These are phyloP conservation scores for Eucalyptus tenuipes DNA, from an alignment of 345 rosid genomes.

Conservation along the genomic window DNA sequence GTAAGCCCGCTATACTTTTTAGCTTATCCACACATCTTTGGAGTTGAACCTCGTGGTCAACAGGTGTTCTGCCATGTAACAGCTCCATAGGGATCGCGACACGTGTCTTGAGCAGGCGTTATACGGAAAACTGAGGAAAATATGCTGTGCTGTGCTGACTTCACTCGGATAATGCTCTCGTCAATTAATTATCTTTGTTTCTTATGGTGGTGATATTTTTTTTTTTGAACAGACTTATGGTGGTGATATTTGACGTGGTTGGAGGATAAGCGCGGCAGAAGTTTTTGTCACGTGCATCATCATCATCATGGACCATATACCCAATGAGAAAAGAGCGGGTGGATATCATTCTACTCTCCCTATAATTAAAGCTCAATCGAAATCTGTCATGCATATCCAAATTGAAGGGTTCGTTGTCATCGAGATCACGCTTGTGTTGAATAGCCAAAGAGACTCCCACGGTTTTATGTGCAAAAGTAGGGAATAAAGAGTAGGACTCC, in stretches of 20 bases:
- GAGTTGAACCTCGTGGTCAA: conserved; percentile 4
- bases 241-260: not conserved
- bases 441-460: not conserved
- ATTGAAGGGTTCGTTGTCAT: not conserved
- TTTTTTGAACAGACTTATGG: too few species aligned
- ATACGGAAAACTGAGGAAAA: not conserved
- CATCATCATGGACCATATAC: not conserved
- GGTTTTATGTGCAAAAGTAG: not conserved
- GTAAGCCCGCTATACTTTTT: not conserved
- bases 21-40: conserved; percentile 11
- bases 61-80: conserved; percentile 12
- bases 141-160: not conserved
- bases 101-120: not conserved
- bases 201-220: not conserved
- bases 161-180: not conserved
- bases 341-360: not conserved
- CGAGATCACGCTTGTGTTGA: not conserved
- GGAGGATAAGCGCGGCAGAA: not conserved
- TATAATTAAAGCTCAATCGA: not conserved
- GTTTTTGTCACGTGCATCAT: not conserved
- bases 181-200: too few species aligned
- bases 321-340: not conserved
- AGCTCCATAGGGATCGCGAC: not conserved
- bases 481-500: not conserved
- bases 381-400: not conserved